Conservation (phyloP, 495 filamentous ascomycete genomes). For the Copromyces sp. region DNA sequence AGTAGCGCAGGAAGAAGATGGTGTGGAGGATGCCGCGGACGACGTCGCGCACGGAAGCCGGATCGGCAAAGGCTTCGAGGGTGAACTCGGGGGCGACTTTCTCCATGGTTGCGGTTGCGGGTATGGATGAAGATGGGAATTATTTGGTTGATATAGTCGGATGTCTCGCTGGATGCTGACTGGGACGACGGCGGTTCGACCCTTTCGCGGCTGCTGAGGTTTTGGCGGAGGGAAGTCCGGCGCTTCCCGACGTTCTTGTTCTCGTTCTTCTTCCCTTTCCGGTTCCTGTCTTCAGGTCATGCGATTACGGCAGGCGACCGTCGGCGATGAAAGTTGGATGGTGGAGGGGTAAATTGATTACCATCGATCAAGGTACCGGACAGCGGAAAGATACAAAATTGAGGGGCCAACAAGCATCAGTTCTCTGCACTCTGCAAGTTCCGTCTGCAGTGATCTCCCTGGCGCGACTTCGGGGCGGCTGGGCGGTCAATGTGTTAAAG, state of each 20-base stretch:
- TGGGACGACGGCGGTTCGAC: not conserved
- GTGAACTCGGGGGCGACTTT: conserved; percentile 67
- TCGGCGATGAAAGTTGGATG: not conserved
- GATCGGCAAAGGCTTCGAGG: conserved; percentile 76
- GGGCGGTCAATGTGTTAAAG: not conserved
- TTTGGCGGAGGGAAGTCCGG: not conserved
- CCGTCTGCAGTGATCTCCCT: not conserved
- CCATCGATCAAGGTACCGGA: not conserved
- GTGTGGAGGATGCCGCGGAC: conserved; percentile 92
- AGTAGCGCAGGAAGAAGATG: conserved; percentile 98
- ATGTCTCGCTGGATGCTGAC: not conserved
- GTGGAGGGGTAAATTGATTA: not conserved
- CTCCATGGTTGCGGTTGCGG: conserved; percentile 31
- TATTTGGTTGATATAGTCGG: not conserved
- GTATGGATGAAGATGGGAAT: not conserved
- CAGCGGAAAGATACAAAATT: not conserved
- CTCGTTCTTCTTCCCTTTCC: not conserved
- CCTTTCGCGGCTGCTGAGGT: not conserved
- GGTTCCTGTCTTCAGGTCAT: not conserved
- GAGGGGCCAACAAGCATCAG: not conserved
- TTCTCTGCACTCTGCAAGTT: not conserved
- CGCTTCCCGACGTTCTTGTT: not conserved
- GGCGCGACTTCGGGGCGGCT: not conserved
- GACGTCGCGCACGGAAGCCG: conserved; percentile 74
- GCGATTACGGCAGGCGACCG: not conserved